Conservation (phyloP, 805 yeast species). For the Cyberlindnera xylosilytica region DNA sequence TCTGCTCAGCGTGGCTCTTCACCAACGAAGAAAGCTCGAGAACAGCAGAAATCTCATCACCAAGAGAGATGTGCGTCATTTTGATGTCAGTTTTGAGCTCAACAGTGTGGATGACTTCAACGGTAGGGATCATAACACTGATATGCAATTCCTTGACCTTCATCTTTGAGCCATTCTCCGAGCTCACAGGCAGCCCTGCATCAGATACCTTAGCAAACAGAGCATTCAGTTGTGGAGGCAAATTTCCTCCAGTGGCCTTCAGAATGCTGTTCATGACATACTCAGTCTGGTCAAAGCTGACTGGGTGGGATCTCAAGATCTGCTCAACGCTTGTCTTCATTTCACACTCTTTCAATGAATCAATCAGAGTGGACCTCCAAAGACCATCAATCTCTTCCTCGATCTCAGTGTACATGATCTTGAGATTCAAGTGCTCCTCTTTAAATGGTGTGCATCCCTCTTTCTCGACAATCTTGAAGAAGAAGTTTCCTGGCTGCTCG, state of each 20-base stretch:
- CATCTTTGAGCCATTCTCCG: neutral
- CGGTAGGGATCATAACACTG: constrained; percentile 59
- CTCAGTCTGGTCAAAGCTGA: constrained; percentile 7
- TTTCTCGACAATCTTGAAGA: constrained; percentile 46
- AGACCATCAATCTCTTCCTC: constrained; percentile 40
- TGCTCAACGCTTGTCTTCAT: constrained; percentile 20
- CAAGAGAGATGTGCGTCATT: constrained; percentile 48
- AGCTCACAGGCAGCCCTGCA: neutral
- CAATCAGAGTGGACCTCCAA: constrained; percentile 22
- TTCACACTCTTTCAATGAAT: constrained; percentile 11
- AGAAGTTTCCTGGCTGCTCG: constrained; percentile 67
- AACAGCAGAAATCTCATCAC: constrained; percentile 52
- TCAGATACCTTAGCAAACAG: neutral
- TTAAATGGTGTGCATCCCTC: constrained; percentile 20
- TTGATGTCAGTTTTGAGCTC: constrained; percentile 37
- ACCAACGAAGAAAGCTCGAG: constrained; percentile 39
- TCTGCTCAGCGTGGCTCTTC: constrained; percentile 1
- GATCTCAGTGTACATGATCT: constrained; percentile 44
- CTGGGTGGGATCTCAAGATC: constrained; percentile 15
- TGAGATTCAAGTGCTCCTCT: constrained; percentile 39
- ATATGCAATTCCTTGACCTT: constrained; percentile 35
- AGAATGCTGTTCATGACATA: constrained; percentile 5
- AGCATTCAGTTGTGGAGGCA: too few species aligned
- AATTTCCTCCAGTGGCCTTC: too few species aligned
- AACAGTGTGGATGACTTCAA: constrained; percentile 58